A percentile compares a stretch with the other conserved stretches of the same genome.
These are phyloP conservation scores for Pichia membranifaciens DNA, from an alignment of 805 yeast genomes.

Conservation along the genomic window DNA sequence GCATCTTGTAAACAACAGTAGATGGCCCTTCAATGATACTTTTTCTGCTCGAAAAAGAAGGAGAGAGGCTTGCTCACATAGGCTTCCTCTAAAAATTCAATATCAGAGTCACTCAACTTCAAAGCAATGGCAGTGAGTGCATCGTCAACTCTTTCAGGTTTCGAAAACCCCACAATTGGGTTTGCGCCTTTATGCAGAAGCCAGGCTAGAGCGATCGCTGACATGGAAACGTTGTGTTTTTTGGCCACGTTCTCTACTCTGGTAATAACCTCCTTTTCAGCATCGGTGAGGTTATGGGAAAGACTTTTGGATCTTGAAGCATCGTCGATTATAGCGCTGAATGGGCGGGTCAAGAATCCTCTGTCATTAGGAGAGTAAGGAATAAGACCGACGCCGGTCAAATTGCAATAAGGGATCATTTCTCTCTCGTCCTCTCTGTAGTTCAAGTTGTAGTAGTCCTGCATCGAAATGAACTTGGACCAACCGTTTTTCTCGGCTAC, in stretches of 20 bases:
- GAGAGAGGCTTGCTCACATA: slow-evolving; percentile 17
- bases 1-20: too few species aligned
- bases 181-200: slow-evolving; percentile 40
- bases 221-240: slow-evolving; percentile 45
- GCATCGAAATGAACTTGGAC: slow-evolving; percentile 54
- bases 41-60: background rate
- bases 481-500: slow-evolving; percentile 52
- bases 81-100: slow-evolving; percentile 33
- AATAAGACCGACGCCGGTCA: slow-evolving; percentile 46
- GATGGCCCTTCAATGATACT: too few species aligned
- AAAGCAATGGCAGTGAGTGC: slow-evolving; percentile 39
- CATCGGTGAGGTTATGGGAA: slow-evolving; percentile 17
- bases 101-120: slow-evolving; percentile 34
- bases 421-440: slow-evolving; percentile 61
- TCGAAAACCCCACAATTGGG: slow-evolving; percentile 56
- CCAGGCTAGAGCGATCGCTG: slow-evolving; percentile 52
- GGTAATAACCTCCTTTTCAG: slow-evolving; percentile 33
- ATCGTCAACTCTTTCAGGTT: slow-evolving; percentile 45
- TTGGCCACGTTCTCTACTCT: slow-evolving; percentile 54
- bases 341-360: slow-evolving; percentile 31
- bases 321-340: slow-evolving; percentile 31
- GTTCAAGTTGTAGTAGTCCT: slow-evolving; percentile 48
- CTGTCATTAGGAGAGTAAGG: slow-evolving; percentile 61
- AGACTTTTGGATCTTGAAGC: slow-evolving; percentile 1
- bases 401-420: slow-evolving; percentile 47